Evolutionary conservation across 108 stramenopile species (phyloP).

Genomic region (Cyclotella kingstonii): DNA sequence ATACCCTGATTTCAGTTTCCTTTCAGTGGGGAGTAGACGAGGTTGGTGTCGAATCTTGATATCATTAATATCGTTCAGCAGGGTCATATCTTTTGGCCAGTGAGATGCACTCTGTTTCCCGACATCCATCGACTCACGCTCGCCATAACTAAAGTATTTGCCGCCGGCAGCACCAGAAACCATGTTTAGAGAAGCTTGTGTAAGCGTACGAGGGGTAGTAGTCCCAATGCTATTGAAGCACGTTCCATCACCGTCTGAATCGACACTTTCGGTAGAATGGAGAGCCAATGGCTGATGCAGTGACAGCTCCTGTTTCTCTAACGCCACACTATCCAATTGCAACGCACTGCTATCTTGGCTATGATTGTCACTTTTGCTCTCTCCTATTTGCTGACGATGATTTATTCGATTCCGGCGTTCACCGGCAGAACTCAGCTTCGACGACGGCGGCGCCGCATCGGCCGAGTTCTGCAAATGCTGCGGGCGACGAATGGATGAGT

Average conservation of each 20-base stretch:
- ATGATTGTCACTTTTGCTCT: constrained; percentile 6
- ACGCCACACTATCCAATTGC: not conserved
- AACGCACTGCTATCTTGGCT: constrained; percentile 5
- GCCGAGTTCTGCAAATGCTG: constrained; percentile 10
- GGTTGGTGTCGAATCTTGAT: too few relatives aligned
- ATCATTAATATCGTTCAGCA: too few relatives aligned
- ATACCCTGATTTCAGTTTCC: too few relatives aligned
- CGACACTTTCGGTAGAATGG: constrained; percentile 14
- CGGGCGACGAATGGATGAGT: not conserved
- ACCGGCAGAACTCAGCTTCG: not conserved
- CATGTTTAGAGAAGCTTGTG: constrained; percentile 1
- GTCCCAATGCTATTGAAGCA: constrained; percentile 45
- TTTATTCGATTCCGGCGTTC: not conserved
- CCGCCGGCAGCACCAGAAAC: not conserved
- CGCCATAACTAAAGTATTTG: too few relatives aligned
- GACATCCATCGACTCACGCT: too few relatives aligned
- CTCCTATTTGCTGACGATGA: too few relatives aligned
- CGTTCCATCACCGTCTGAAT: constrained; percentile 37
- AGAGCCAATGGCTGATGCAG: constrained; percentile 1
- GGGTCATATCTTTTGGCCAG: too few relatives aligned
- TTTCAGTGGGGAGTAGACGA: too few relatives aligned
- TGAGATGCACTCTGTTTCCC: too few relatives aligned
- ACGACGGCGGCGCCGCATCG: not conserved
- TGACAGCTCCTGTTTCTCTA: not conserved
- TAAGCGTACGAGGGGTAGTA: constrained; percentile 24